Conservation (phyloP, 495 filamentous ascomycete genomes). For the Penicillium simplicissimum region DNA sequence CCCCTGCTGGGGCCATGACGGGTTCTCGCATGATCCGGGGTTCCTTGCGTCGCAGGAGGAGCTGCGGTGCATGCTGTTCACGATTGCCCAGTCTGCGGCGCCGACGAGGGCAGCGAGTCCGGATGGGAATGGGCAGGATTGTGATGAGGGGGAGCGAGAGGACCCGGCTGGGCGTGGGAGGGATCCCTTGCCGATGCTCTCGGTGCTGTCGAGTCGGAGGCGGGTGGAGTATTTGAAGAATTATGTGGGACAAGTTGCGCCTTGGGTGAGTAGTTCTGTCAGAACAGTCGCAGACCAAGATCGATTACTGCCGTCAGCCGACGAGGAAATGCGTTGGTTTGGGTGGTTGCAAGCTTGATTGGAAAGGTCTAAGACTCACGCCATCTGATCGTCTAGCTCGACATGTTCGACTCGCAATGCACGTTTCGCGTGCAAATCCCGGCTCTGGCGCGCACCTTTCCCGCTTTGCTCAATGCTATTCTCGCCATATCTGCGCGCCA, state of each 20-base stretch:
- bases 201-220: slow-evolving; percentile 27
- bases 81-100: slow-evolving; percentile 36
- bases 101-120: slow-evolving; percentile 33
- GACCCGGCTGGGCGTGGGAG: background rate
- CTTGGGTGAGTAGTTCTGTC: slow-evolving; percentile 33
- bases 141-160: slow-evolving; percentile 1
- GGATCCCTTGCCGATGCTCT: slow-evolving; percentile 15
- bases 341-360: background rate
- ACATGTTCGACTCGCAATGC: slow-evolving; percentile 51
- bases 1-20: slow-evolving; percentile 36
- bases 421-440: slow-evolving; percentile 45
- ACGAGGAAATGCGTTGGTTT: background rate
- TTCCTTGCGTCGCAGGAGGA: slow-evolving; percentile 44
- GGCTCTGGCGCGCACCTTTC: slow-evolving; percentile 38
- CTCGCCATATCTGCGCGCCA: slow-evolving; percentile 46
- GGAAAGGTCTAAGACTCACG: background rate
- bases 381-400: slow-evolving; percentile 33
- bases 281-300: background rate
- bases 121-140: slow-evolving; percentile 3
- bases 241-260: slow-evolving; percentile 46
- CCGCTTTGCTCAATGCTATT: slow-evolving; percentile 42
- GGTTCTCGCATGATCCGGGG: slow-evolving; percentile 38
- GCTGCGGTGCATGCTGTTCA: slow-evolving; percentile 39
- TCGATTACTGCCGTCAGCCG: background rate
- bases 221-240: slow-evolving; percentile 46